Conservation (phyloP, 1,284 basidiomycete genomes). For the Earliella scabrosa region DNA sequence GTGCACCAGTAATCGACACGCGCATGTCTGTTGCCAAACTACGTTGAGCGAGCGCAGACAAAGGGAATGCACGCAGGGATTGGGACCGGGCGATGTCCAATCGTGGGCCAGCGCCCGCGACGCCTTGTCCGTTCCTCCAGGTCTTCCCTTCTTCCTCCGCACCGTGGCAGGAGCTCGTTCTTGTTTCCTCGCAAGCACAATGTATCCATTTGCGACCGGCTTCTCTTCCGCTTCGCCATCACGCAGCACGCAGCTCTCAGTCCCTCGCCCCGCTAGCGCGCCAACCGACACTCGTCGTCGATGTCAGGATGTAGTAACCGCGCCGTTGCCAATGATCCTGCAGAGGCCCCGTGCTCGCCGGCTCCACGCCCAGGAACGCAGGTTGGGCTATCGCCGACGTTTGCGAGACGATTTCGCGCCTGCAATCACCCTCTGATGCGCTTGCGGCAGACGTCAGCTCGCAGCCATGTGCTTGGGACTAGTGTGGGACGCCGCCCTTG, state of each 20-base stretch:
- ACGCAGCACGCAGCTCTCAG: background rate
- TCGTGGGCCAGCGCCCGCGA: background rate
- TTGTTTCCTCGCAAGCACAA: constrained; percentile 20
- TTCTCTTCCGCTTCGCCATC: constrained; percentile 11
- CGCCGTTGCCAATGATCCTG: constrained; percentile 1
- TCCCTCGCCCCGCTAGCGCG: too few relatives aligned
- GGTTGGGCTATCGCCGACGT: constrained; percentile 12
- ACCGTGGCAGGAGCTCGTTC: constrained; percentile 1
- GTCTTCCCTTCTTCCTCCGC: constrained; percentile 14
- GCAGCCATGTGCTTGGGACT: constrained; percentile 17
- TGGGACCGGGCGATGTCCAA: too few relatives aligned
- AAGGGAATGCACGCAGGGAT: background rate
- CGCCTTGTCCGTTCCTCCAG: constrained; percentile 15
- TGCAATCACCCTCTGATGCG: constrained; percentile 20
- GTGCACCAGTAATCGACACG: background rate
- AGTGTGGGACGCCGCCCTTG: constrained; percentile 12
- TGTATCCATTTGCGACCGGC: constrained; percentile 16
- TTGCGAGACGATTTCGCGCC: constrained; percentile 13
- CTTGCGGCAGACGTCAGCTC: constrained; percentile 18
- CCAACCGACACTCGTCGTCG: background rate
- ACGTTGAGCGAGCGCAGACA: constrained; percentile 11
- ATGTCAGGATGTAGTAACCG: constrained; percentile 12
- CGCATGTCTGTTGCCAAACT: constrained; percentile 18
- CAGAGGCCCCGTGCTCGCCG: constrained; percentile 4
- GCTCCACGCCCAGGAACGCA: constrained; percentile 19